Percentiles rank a stretch among this genome's conserved stretches.
Conservation (phyloP, 257 asterid species). For the Solanum sejunctum region DNA sequence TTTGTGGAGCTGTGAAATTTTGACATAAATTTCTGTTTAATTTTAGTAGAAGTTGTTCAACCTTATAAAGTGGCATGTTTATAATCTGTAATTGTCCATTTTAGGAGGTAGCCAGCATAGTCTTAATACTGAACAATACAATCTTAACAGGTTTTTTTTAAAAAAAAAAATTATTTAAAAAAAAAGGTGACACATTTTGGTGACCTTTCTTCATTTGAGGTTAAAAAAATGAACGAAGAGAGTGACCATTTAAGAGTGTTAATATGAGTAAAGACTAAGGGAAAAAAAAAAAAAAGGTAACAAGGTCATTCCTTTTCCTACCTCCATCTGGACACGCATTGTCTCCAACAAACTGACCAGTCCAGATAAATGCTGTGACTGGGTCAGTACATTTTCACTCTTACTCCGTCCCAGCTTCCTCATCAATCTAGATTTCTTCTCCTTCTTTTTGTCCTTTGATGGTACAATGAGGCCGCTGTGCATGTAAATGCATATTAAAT, state of each 20-base stretch:
- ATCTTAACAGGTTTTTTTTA: no score
- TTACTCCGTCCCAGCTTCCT: constrained; percentile 82
- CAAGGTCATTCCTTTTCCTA: background rate
- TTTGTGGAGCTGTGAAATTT: background rate
- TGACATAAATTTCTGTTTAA: background rate
- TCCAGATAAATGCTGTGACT: constrained; percentile 61
- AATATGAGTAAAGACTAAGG: background rate
- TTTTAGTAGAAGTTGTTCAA: background rate
- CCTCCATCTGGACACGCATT: constrained; percentile 99
- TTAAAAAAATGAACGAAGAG: no score
- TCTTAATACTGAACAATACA: no score
- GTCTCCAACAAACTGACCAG: constrained; percentile 87
- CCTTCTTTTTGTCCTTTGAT: constrained; percentile 82
- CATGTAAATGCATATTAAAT: constrained; percentile 13
- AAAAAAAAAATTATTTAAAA: no score
- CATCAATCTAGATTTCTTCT: constrained; percentile 65
- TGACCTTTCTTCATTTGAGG: background rate
- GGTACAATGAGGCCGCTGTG: constrained; percentile 93
- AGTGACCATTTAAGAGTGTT: background rate
- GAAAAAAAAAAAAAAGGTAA: background rate
- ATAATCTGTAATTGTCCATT: no score
- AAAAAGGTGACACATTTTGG: background rate
- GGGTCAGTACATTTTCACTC: constrained; percentile 43
- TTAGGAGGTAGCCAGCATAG: no score
- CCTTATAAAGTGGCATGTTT: background rate